These are phyloP conservation scores for Polyplosphaeria fusca DNA, from an alignment of 495 filamentous ascomycete species.

Conservation along the genomic window DNA sequence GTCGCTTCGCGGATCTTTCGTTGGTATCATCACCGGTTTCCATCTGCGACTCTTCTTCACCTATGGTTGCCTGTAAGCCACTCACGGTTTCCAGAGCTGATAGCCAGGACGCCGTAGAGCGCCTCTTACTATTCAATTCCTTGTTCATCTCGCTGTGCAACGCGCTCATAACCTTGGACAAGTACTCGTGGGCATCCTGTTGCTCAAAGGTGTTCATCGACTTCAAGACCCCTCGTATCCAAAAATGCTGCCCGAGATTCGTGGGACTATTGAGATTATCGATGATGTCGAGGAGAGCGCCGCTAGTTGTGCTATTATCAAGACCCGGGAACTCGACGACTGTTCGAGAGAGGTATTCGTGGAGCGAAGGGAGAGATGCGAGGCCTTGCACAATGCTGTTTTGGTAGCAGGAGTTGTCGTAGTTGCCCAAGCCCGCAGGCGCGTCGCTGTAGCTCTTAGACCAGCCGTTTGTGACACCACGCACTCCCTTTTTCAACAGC, in stretches of 20 bases:
- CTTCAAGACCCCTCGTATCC: conserved; percentile 74
- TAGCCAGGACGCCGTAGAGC: conserved; percentile 22
- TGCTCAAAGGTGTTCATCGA: conserved; percentile 92
- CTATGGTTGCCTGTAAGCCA: too few species aligned
- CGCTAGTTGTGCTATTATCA: conserved; percentile 43
- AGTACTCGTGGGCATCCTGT: conserved; percentile 98
- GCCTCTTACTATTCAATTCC: conserved; percentile 42
- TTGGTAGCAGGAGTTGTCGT: conserved; percentile 94
- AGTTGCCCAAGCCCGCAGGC: conserved; percentile 82
- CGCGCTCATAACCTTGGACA: conserved; percentile 81
- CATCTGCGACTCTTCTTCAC: conserved; percentile 22
- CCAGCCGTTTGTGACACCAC: not conserved
- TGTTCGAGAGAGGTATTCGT: conserved; percentile 47
- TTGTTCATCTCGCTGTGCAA: conserved; percentile 72
- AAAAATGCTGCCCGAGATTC: conserved; percentile 68
- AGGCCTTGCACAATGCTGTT: conserved; percentile 85
- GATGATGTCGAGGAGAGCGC: conserved; percentile 63
- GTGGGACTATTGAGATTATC: conserved; percentile 60
- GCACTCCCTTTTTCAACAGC: conserved; percentile 38
- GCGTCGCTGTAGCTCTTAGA: conserved; percentile 32
- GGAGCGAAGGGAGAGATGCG: conserved; percentile 67
- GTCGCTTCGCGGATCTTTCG: not conserved
- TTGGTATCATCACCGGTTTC: not conserved
- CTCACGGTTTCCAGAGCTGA: conserved; percentile 43
- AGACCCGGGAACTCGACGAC: conserved; percentile 45